These are phyloP conservation scores for Cystobasidium tubakii DNA, from an alignment of 768 basidiomycete genomes.

Conservation along the genomic window DNA sequence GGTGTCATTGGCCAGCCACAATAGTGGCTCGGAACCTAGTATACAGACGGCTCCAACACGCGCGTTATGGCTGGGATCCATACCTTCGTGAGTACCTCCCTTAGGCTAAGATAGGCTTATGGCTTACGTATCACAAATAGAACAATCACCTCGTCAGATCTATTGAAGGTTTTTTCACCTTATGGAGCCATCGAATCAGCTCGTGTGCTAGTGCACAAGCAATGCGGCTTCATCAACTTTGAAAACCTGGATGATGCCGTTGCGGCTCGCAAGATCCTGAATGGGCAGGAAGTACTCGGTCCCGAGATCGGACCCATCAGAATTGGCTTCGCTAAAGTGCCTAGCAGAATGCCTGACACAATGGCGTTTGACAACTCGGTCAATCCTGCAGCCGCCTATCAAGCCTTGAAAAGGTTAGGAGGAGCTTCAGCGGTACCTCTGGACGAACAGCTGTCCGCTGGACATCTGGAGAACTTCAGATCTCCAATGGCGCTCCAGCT, in stretches of 20 bases:
- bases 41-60: constrained; percentile 85
- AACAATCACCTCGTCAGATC: constrained; percentile 76
- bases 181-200: constrained; percentile 98
- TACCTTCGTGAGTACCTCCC: constrained; percentile 59
- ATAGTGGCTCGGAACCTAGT: constrained; percentile 47
- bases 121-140: neutral
- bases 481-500: constrained; percentile 68
- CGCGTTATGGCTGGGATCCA: constrained; percentile 95
- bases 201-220: constrained; percentile 91
- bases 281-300: constrained; percentile 90
- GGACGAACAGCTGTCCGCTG: constrained; percentile 86
- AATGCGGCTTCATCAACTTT: constrained; percentile 88
- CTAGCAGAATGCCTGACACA: constrained; percentile 59
- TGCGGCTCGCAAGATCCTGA: constrained; percentile 86
- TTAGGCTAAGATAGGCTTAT: neutral
- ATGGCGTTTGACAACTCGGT: constrained; percentile 56
- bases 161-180: constrained; percentile 91
- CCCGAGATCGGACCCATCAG: constrained; percentile 94
- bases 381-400: constrained; percentile 61
- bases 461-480: constrained; percentile 82
- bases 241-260: constrained; percentile 96
- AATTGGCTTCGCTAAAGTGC: constrained; percentile 90
- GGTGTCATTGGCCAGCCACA: neutral
- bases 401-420: constrained; percentile 76
- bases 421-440: constrained; percentile 87